phyloP scores from a whole-genome alignment of 345 rosid genomes.

The Salix koriyanagi region DNA sequence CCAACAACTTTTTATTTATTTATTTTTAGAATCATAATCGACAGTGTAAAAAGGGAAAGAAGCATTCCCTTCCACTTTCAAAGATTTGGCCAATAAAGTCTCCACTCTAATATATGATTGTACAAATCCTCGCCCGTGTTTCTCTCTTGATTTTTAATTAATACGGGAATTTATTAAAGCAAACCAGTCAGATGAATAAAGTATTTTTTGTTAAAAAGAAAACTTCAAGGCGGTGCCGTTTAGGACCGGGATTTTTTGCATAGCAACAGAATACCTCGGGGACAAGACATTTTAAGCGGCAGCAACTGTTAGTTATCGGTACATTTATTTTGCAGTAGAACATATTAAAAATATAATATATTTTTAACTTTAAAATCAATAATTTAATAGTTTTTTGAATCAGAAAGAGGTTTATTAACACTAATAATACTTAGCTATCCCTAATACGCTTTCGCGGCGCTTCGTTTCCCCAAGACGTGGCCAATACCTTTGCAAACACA shows the following conservation, averaged over 20 bases:
- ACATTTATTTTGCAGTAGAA: not conserved
- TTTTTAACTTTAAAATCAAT: too few species aligned
- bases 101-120: not conserved
- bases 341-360: too few species aligned
- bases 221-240: not conserved
- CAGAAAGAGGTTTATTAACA: too few species aligned
- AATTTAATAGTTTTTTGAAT: too few species aligned
- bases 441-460: conserved; percentile 8
- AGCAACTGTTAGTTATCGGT: not conserved
- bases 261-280: not conserved
- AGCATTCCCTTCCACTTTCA: not conserved
- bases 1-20: not conserved
- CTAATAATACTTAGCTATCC: not conserved
- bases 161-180: not conserved
- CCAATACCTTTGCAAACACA: not conserved
- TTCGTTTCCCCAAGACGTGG: not conserved
- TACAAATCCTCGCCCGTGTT: not conserved
- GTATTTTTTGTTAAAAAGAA: not conserved
- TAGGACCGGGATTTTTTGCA: too few species aligned
- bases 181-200: not conserved
- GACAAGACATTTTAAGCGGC: not conserved
- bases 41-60: not conserved
- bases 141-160: not conserved
- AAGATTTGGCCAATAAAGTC: not conserved
- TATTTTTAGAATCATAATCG: not conserved